phyloP scores from a whole-genome alignment of 179 eudicot species.

The Nepenthes alata region DNA sequence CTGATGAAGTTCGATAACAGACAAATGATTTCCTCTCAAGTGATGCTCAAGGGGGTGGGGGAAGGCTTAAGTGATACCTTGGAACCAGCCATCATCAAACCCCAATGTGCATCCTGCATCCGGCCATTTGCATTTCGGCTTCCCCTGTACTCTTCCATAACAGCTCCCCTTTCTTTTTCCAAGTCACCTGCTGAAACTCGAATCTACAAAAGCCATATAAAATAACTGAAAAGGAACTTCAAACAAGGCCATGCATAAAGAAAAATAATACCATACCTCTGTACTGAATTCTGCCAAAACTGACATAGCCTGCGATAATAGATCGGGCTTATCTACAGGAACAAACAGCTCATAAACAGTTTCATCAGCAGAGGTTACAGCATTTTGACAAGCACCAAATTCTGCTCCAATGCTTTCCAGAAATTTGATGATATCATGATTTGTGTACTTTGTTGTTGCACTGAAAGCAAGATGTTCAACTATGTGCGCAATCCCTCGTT shows the following conservation, averaged over 20 bases:
- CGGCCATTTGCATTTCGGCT: conserved; percentile 77
- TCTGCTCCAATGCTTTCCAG: conserved; percentile 89
- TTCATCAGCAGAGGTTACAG: conserved; percentile 73
- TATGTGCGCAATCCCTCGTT: conserved; percentile 89
- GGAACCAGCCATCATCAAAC: conserved; percentile 85
- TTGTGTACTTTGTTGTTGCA: conserved; percentile 72
- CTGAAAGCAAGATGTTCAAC: conserved; percentile 94
- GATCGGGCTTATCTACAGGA: conserved; percentile 80
- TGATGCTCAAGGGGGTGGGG: too few species aligned
- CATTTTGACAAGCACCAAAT: conserved; percentile 93
- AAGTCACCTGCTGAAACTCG: conserved; percentile 69
- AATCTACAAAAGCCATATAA: conserved; percentile 27
- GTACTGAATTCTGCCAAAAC: conserved; percentile 76
- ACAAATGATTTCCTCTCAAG: too few species aligned
- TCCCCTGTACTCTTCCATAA: conserved; percentile 83
- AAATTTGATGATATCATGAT: conserved; percentile 81
- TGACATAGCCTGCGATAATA: conserved; percentile 72
- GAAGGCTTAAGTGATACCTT: conserved; percentile 28
- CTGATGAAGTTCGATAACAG: too few species aligned
- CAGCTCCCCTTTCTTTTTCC: conserved; percentile 96
- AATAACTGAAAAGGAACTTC: background rate
- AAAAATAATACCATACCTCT: conserved; percentile 54
- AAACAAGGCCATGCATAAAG: background rate
- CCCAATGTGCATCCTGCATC: conserved; percentile 92
- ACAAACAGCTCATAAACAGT: conserved; percentile 86